These are phyloP conservation scores for Pugionium cornutum DNA, from an alignment of 345 rosid species.

Conservation along the genomic window DNA sequence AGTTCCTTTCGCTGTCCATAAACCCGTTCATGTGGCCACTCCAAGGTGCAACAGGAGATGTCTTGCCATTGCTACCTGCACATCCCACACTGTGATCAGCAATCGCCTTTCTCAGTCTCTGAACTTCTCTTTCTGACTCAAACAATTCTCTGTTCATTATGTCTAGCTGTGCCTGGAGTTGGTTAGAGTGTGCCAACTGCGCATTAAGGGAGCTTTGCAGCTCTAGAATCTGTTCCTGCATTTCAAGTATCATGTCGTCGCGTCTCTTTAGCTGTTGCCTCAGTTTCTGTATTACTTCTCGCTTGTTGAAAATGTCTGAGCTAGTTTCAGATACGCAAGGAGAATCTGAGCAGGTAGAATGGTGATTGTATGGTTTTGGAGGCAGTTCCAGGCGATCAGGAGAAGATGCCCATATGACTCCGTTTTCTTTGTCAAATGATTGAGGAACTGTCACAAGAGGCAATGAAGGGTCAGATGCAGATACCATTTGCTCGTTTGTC, in stretches of 20 bases:
- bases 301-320: background rate
- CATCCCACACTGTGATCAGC: background rate
- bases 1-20: background rate
- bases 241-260: background rate
- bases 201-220: background rate
- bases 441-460: background rate
- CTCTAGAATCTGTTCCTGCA: background rate
- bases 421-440: background rate
- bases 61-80: too few species aligned
- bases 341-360: background rate
- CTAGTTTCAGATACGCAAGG: background rate
- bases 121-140: background rate
- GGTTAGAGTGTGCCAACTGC: background rate
- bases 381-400: background rate
- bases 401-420: background rate
- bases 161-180: background rate
- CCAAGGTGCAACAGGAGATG: background rate
- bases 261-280: background rate
- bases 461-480: background rate
- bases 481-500: background rate
- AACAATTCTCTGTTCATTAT: background rate
- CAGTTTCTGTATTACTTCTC: background rate
- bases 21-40: background rate
- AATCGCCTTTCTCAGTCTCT: background rate
- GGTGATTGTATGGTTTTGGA: background rate